Evolutionary conservation across 306 rosid genomes (phyloP), one percentile per base, ranked within the genome.

Genomic region (Medicago ruthenica): DNA sequence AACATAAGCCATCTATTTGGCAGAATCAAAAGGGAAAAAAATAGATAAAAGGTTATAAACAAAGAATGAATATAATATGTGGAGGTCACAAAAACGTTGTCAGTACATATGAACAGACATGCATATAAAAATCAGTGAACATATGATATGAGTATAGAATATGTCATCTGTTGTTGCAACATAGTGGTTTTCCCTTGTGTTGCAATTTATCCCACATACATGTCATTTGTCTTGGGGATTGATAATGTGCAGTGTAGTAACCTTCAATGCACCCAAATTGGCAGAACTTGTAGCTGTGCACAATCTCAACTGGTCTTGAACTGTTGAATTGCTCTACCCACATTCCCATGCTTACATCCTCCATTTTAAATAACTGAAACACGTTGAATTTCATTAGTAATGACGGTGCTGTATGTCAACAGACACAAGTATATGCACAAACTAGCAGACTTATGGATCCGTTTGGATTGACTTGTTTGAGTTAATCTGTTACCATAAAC

Each of bases 261-360:
- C 71, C 85, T 76, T 88, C 96, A 11, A 90, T 64, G 79, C 96
- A 90, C 8, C 96, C 93, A 68, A 83, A 90, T 53, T 90, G 93
- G 72, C 96, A 90, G 82, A 85, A 90, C 65, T 74, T 83, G 45
- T 77, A 80, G 85, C 85, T 86, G 69, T 90, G 96, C 55, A 73
- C 48, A 76, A 86, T 86, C 73, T 79, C 76, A 9, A 90, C 96
- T 41, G 80, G 45, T 24, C 17, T 82, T 73, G 93, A 31, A 3
- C 34, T 51, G 57, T 90, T 90, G 78, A 88, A 90, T 48, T 83
- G 74, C 53, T 88, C 93, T 6, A 90, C 93, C 96, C 93, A 90
- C 96, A 90, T 83, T 80, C 96, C 96, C 96, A 90, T 88, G 79
- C 93, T 88, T 66, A 90, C 96, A 67, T 90, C 96, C 73, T 90